A percentile compares a stretch with the other conserved stretches of the same genome.
Evolutionary conservation across 768 basidiomycete species (phyloP).

Genomic region (Hygrophorus russula): DNA sequence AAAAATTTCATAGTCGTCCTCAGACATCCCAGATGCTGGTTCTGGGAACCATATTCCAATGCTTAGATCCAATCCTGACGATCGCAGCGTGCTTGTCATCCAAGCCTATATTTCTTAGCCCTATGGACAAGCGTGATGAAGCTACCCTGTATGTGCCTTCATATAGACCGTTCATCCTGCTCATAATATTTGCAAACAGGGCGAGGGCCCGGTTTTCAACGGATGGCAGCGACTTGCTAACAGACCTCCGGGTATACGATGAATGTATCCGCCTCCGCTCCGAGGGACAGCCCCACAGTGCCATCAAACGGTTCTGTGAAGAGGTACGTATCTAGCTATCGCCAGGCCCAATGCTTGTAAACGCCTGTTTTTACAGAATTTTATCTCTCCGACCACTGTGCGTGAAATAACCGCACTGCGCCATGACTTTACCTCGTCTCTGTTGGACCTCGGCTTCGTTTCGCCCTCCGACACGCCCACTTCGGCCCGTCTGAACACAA

Average conservation of each 20-base stretch:
- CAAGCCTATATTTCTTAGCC: slow-evolving; percentile 76
- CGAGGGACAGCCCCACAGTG: slow-evolving; percentile 34
- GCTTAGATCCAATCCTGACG: slow-evolving; percentile 71
- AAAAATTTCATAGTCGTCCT: neutral
- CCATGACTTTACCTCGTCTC: slow-evolving; percentile 62
- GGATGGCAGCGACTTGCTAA: slow-evolving; percentile 76
- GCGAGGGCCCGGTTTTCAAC: slow-evolving; percentile 60
- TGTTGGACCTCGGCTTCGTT: slow-evolving; percentile 63
- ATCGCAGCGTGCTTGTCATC: slow-evolving; percentile 77
- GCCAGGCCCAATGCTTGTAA: neutral
- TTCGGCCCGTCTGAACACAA: slow-evolving; percentile 45
- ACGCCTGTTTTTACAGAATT: slow-evolving; percentile 44
- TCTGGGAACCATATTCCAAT: slow-evolving; percentile 72
- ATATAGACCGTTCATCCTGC: neutral
- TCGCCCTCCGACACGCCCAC: slow-evolving; percentile 32
- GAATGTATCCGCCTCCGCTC: slow-evolving; percentile 41
- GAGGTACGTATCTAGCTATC: slow-evolving; percentile 28
- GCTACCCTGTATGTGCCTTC: slow-evolving; percentile 43
- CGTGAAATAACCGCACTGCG: slow-evolving; percentile 73
- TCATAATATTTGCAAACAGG: slow-evolving; percentile 24
- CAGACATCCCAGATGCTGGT: slow-evolving; percentile 62
- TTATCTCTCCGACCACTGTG: slow-evolving; percentile 62
- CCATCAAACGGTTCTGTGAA: slow-evolving; percentile 56
- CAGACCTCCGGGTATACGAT: slow-evolving; percentile 69
- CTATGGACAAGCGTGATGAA: slow-evolving; percentile 77